Base-by-base conservation (phyloP, 1,139 yeast species). In the Diutina pseudorugosa region DNA sequence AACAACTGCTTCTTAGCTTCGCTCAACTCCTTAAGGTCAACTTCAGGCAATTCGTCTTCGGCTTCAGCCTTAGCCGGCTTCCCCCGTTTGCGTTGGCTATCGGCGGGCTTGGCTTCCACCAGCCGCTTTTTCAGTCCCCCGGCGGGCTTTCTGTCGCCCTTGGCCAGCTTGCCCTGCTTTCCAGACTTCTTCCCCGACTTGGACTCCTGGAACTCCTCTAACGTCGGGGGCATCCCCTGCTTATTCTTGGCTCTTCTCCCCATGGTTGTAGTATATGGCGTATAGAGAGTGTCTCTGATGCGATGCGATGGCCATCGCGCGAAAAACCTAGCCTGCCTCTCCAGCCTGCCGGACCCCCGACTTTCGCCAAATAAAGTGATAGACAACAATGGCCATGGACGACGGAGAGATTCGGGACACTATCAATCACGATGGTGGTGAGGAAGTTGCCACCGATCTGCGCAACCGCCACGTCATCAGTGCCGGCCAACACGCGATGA, bases 201-300 rank as follows among this genome's bases (percentile, higher is more conserved):
- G 21, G 27, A 21, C 56, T 51, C 50, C 52, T 56, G 52, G n/a
- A 90, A 83, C 62, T 90, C 96, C 49, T 90, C 98, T 58, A 82
- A 74, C 12, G 87, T 65, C 47, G 96, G 96, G 59, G 97, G 97
- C 55, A 79, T 86, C 40, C 88, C 91, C 71, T 90, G 97, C 75
- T 87, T 90, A 64, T 86, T 85, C 72, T 84, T 87, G 55, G 89
- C 86, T 75, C 88, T 84, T 80, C 96, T 85, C 66, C 96, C 97
- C 96, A 89, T 89, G 55, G 54, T 63, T n/a, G n/a, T n/a, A n/a
- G n/a, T n/a, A n/a, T n/a, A n/a, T n/a, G n/a, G n/a, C n/a, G n/a
- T n/a, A n/a, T n/a, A n/a, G n/a, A n/a, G n/a, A n/a, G n/a, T n/a
- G n/a, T n/a, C n/a, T n/a, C n/a, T 20, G 18, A 23, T 14, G 58